Conservation (phyloP, 2,329 filamentous ascomycete species). For the Alternaria hordeiaustralica region DNA sequence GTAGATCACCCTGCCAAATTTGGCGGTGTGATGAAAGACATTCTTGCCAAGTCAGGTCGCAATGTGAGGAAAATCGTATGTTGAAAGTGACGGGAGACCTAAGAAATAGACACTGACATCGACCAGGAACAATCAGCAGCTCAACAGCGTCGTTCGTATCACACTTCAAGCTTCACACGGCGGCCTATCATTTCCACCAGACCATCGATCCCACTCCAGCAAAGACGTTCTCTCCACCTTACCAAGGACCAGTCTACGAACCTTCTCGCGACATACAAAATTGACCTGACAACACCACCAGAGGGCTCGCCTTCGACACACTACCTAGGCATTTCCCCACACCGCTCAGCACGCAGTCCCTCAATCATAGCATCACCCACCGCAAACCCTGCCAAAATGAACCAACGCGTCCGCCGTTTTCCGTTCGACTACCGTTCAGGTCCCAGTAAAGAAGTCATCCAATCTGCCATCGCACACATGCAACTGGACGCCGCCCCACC, state of each 20-base stretch:
- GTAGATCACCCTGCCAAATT: slow-evolving; percentile 80
- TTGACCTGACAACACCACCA: slow-evolving; percentile 54
- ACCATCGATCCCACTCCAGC: slow-evolving; percentile 23
- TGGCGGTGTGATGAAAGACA: slow-evolving; percentile 68
- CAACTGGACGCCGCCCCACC: slow-evolving; percentile 57
- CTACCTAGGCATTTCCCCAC: slow-evolving; percentile 69
- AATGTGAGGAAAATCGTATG: slow-evolving; percentile 50
- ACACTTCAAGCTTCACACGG: slow-evolving; percentile 40
- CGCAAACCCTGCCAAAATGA: slow-evolving; percentile 51
- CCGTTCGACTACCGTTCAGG: slow-evolving; percentile 66
- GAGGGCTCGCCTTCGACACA: slow-evolving; percentile 44
- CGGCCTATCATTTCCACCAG: slow-evolving; percentile 18
- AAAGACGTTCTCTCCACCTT: slow-evolving; percentile 63
- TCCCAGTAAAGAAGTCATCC: slow-evolving; percentile 47
- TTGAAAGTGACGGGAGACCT: background rate
- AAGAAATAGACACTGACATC: slow-evolving; percentile 1
- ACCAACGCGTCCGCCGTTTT: slow-evolving; percentile 59
- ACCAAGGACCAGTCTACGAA: slow-evolving; percentile 61
- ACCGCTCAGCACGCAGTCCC: slow-evolving; percentile 67
- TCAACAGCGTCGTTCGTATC: slow-evolving; percentile 58
- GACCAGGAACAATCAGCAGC: slow-evolving; percentile 44
- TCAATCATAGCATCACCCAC: slow-evolving; percentile 68
- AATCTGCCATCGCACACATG: slow-evolving; percentile 59
- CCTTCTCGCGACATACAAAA: slow-evolving; percentile 60
- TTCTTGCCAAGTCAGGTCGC: slow-evolving; percentile 58